A percentile compares a stretch with the other conserved stretches of the same genome.
Conservation (phyloP, 2,329 filamentous ascomycete species). For the Talaromyces rugulosus region DNA sequence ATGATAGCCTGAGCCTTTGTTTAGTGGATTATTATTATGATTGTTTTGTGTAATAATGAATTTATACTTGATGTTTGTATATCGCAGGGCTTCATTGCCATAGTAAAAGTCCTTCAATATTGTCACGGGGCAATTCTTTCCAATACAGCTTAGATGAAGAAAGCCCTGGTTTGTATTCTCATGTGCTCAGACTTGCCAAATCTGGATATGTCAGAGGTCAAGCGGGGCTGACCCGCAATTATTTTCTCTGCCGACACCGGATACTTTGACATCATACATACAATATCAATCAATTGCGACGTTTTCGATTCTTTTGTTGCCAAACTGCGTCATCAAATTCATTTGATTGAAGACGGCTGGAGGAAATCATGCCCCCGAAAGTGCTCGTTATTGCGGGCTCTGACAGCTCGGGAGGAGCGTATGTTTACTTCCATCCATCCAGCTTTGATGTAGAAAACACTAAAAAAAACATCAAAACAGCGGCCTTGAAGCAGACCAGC, state of each 20-base stretch:
- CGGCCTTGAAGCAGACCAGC: slow-evolving; percentile 92
- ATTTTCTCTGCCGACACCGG: slow-evolving; percentile 1
- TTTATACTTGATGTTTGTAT: neutral
- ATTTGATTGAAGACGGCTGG: slow-evolving; percentile 7
- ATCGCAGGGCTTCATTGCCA: neutral
- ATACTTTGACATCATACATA: neutral
- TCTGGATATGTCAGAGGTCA: neutral
- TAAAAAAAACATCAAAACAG: slow-evolving; percentile 43
- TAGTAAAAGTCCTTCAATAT: neutral
- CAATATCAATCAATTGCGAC: neutral
- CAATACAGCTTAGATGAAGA: too few relatives aligned
- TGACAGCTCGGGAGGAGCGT: slow-evolving; percentile 88
- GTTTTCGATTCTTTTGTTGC: neutral
- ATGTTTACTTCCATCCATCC: slow-evolving; percentile 35
- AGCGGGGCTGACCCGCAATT: slow-evolving; percentile 1
- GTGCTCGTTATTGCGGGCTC: slow-evolving; percentile 83
- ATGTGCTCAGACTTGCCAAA: neutral
- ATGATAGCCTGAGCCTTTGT: slow-evolving; percentile 16
- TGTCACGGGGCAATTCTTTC: neutral
- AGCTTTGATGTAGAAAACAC: neutral
- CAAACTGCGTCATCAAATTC: neutral
- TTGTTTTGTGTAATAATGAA: neutral
- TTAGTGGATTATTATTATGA: neutral
- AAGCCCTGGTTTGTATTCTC: too few relatives aligned
- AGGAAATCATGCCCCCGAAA: slow-evolving; percentile 35